Conservation (phyloP, 495 filamentous ascomycete species). For the Hypoxylon subgilvum region DNA sequence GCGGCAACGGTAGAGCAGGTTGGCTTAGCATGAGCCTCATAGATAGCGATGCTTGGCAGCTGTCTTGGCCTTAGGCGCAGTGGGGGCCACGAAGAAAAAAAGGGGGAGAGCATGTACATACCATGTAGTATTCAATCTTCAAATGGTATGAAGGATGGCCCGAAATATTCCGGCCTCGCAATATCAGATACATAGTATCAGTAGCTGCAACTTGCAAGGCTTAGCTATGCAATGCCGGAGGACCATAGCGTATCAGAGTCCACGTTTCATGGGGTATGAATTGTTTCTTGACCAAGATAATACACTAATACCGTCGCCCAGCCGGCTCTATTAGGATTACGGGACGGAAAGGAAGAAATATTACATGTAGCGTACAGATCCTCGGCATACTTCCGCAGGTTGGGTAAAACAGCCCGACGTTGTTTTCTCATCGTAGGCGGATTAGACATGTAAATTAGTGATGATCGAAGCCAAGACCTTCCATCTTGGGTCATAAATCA, state of each 20-base stretch:
- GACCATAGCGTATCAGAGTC: constrained; percentile 22
- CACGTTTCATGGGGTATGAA: constrained; percentile 19
- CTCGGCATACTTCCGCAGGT: no score
- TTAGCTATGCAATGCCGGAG: neutral
- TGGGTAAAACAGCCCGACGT: no score
- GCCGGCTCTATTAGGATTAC: no score
- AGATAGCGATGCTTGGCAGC: constrained; percentile 29
- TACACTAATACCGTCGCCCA: no score
- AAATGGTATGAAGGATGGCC: neutral
- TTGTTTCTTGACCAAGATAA: constrained; percentile 1
- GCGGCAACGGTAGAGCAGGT: neutral
- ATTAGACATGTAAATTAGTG: constrained; percentile 18
- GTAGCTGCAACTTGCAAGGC: no score
- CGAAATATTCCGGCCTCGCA: constrained; percentile 18
- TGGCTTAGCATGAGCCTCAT: constrained; percentile 35
- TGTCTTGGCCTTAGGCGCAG: constrained; percentile 24
- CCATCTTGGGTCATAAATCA: constrained; percentile 4
- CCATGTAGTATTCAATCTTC: neutral
- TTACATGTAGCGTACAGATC: neutral
- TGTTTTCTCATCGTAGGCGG: neutral
- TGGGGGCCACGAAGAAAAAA: constrained; percentile 16
- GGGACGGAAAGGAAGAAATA: neutral
- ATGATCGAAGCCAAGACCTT: constrained; percentile 20
- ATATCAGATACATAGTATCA: neutral
- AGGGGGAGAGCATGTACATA: constrained; percentile 9